phyloP scores from a whole-genome alignment of 2,329 filamentous ascomycete species.

The Teratosphaeria pseudoeucalypti region DNA sequence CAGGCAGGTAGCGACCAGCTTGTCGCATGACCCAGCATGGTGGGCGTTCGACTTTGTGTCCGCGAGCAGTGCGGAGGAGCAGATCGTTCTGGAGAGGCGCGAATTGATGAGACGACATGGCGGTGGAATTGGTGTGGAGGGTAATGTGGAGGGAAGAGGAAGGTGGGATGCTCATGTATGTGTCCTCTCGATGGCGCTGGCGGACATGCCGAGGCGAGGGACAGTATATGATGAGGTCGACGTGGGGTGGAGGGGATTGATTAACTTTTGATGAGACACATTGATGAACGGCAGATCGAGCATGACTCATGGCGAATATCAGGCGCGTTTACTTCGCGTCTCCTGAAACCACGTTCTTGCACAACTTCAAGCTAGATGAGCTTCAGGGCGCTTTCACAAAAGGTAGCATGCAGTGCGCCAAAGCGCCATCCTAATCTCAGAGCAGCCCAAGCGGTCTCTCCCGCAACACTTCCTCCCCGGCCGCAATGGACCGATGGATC shows the following conservation, averaged over 20 bases:
- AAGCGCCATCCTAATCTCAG: neutral
- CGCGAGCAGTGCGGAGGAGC: constrained; percentile 78
- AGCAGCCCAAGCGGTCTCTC: neutral
- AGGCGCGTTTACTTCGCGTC: neutral
- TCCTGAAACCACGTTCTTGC: neutral
- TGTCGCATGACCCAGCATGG: constrained; percentile 99
- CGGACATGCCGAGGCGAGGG: neutral
- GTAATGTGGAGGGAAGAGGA: neutral
- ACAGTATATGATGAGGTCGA: neutral
- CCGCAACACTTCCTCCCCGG: neutral
- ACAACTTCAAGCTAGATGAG: neutral
- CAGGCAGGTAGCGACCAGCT: constrained; percentile 92
- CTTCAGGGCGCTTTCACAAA: neutral
- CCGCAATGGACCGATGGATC: neutral
- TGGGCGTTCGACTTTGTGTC: constrained; percentile 80
- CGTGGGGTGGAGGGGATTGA: neutral
- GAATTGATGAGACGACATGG: constrained; percentile 38
- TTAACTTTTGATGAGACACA: neutral
- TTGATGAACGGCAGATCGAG: neutral
- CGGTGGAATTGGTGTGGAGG: neutral
- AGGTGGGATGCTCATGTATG: neutral
- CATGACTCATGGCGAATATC: neutral
- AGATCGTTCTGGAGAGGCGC: constrained; percentile 86
- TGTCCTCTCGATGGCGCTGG: neutral
- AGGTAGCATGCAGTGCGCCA: neutral